Percentiles rank a stretch among this genome's conserved stretches.
Evolutionary conservation across 179 eudicot species (phyloP).

Genomic region (Spergularia azorica): DNA sequence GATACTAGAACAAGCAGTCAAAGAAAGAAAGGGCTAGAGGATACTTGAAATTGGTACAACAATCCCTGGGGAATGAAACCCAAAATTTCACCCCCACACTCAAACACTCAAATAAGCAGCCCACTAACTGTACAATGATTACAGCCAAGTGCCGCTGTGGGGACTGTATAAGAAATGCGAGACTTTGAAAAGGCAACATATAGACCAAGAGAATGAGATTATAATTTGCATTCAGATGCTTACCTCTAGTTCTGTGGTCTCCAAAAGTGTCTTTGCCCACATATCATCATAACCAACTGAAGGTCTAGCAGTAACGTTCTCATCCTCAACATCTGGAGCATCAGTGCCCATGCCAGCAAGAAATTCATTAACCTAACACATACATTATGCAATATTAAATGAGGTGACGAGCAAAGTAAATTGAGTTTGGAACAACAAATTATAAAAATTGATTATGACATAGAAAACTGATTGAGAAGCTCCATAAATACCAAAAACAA

Average conservation of each 20-base stretch:
- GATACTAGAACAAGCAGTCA: not conserved
- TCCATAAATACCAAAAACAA: not conserved
- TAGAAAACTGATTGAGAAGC: not conserved
- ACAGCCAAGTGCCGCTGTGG: not conserved
- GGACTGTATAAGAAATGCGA: not conserved
- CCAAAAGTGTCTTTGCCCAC: slow-evolving; percentile 99
- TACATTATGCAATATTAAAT: not conserved
- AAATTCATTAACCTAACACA: slow-evolving; percentile 88
- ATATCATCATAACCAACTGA: slow-evolving; percentile 92
- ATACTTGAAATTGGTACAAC: not conserved
- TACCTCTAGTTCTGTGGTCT: slow-evolving; percentile 86
- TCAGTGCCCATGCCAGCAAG: slow-evolving; percentile 99
- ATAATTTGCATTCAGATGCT: slow-evolving; percentile 4
- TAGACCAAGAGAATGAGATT: not conserved
- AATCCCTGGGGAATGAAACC: not conserved
- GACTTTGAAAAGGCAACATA: not conserved
- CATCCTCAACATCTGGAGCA: slow-evolving; percentile 99
- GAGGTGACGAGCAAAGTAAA: slow-evolving; percentile 1
- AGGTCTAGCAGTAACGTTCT: slow-evolving; percentile 75
- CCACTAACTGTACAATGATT: not conserved
- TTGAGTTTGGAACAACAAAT: not conserved
- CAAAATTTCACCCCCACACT: not conserved
- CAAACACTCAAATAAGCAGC: not conserved
- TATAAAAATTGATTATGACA: not conserved
- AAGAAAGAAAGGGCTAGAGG: not conserved